Percentiles rank a stretch among this genome's conserved stretches.
These are phyloP conservation scores for Fusarium hainanense DNA, from an alignment of 2,329 filamentous ascomycete genomes.

Conservation along the genomic window DNA sequence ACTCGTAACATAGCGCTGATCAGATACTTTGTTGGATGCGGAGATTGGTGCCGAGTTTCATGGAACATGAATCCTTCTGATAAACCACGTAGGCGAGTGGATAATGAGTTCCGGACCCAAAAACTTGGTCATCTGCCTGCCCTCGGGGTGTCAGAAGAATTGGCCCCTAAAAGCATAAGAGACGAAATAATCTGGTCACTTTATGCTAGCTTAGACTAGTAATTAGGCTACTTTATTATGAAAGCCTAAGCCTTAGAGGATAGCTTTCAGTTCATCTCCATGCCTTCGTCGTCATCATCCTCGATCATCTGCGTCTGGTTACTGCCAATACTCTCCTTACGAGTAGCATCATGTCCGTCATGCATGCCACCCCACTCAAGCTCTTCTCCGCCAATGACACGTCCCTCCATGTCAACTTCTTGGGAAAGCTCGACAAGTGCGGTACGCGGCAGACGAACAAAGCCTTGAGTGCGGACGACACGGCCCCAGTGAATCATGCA, in stretches of 20 bases:
- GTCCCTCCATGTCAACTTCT: constrained; percentile 92
- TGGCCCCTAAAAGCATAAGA: too few relatives aligned
- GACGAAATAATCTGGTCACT: too few relatives aligned
- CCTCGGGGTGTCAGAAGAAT: too few relatives aligned
- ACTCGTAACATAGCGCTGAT: constrained; percentile 21
- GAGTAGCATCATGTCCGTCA: constrained; percentile 52
- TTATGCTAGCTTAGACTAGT: too few relatives aligned
- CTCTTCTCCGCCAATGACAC: constrained; percentile 89
- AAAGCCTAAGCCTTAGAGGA: not conserved
- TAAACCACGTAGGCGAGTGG: not conserved
- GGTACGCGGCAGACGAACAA: constrained; percentile 80
- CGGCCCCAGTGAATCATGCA: constrained; percentile 96
- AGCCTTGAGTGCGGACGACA: constrained; percentile 88
- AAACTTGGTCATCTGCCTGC: too few relatives aligned
- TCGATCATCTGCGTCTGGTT: constrained; percentile 67
- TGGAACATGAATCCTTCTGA: not conserved
- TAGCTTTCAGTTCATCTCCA: constrained; percentile 63
- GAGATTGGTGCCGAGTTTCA: not conserved
- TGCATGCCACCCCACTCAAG: constrained; percentile 67
- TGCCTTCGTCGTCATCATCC: constrained; percentile 71
- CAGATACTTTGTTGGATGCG: constrained; percentile 6
- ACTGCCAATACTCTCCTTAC: constrained; percentile 71
- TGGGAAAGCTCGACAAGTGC: constrained; percentile 92
- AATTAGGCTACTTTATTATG: too few relatives aligned
- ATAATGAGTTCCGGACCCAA: too few relatives aligned